Evolutionary conservation across 345 rosid species (phyloP), one percentile per base, ranked within the genome.

Genomic region (Boechera stricta): DNA sequence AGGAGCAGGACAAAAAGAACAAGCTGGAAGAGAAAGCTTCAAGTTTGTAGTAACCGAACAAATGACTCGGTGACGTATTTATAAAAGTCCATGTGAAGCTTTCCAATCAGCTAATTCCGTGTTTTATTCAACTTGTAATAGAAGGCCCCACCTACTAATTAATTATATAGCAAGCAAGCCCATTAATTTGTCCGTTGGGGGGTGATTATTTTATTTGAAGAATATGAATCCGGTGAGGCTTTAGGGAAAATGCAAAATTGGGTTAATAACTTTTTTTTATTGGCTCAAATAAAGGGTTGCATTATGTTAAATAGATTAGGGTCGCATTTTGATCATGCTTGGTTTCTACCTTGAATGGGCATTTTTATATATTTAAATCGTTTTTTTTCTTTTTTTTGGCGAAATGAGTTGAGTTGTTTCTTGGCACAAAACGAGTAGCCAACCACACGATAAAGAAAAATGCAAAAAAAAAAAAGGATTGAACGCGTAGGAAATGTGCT

Each of bases 51-150:
- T 59, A 10, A 62, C 29, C 4, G 48, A 48, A 49, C 12, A 52
- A 45, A 69, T 60, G 69, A 67, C 60, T 67, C 21, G 79, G 73
- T 42, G 57, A 32, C 71, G 70, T 77, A 77, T 77, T 63, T 77
- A 77, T 21, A 21, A 21, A 70, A 77, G 65, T 70, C 35, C 75
- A n/a, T 33, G 55, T 10, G 47, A 75, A 38, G 73, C 73, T 52
- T 67, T 74, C 59, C 42, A 41, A 51, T 60, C 32, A 42, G 64
- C 48, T 53, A 11, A 69, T 62, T 76, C 80, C 80, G 80, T 77
- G 80, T 77, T 69, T 42, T 61, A 18, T 52, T 76, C 64, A 76
- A 69, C 44, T 29, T 63, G 70, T 62, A 54, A 53, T 31, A 33
- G 1, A 51, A 10, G 73, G 18, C 74, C 73, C 70, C 71, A 76